Evolutionary conservation across 805 yeast species (phyloP).

Genomic region (Saccharomycopsis olivae): DNA sequence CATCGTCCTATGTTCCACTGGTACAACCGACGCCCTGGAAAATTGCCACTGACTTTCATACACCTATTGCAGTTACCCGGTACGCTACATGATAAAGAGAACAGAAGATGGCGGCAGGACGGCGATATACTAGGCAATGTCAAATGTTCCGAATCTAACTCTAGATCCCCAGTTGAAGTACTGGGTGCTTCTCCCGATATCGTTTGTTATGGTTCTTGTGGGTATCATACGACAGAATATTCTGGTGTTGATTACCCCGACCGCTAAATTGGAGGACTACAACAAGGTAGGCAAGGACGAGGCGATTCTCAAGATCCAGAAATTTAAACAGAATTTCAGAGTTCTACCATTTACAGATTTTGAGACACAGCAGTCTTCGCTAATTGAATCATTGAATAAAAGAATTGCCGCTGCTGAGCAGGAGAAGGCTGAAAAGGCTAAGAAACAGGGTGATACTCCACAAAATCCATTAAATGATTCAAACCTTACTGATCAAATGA

Average conservation of each 20-base stretch:
- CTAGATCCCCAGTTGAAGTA: slow-evolving; percentile 74
- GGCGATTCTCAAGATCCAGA: slow-evolving; percentile 46
- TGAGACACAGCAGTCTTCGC: slow-evolving; percentile 37
- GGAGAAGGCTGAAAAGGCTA: slow-evolving; percentile 34
- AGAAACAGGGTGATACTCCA: slow-evolving; percentile 28
- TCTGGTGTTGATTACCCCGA: slow-evolving; percentile 48
- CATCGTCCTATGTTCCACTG: too few species aligned
- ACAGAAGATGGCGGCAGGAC: too few species aligned
- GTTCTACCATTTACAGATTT: slow-evolving; percentile 47
- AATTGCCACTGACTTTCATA: neutral
- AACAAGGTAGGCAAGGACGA: slow-evolving; percentile 52
- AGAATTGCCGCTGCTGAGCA: slow-evolving; percentile 34
- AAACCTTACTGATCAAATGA: slow-evolving; percentile 56
- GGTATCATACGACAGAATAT: slow-evolving; percentile 69
- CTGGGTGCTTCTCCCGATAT: slow-evolving; percentile 89
- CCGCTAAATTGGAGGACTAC: slow-evolving; percentile 42
- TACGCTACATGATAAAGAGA: too few species aligned
- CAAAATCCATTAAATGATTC: slow-evolving; percentile 66
- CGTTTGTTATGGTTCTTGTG: slow-evolving; percentile 79
- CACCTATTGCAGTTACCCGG: neutral
- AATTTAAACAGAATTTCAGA: slow-evolving; percentile 43
- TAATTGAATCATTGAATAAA: slow-evolving; percentile 37
- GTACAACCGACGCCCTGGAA: too few species aligned
- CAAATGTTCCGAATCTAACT: slow-evolving; percentile 38
- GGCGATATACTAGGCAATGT: too few species aligned